A percentile compares a stretch with the other conserved stretches of the same genome.
Evolutionary conservation across 345 rosid species (phyloP).

Genomic region (Abelmoschus esculentus): DNA sequence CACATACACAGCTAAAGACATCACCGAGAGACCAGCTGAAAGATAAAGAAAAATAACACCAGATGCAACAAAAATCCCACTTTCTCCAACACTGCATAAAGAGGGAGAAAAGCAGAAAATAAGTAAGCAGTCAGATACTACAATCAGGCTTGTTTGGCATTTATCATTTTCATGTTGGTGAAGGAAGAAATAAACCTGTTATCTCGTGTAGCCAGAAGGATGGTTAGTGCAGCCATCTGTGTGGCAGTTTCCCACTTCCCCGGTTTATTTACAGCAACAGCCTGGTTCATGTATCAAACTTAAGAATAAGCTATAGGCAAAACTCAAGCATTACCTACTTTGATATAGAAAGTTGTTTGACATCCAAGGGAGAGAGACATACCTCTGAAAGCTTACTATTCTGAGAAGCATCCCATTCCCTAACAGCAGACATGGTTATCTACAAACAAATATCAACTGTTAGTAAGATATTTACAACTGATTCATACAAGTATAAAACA

Average conservation of each 20-base stretch:
- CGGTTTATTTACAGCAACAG: conserved; percentile 93
- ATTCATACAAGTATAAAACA: background rate
- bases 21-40: conserved; percentile 83
- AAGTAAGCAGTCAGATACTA: conserved; percentile 1
- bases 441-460: conserved; percentile 25
- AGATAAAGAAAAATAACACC: conserved; percentile 78
- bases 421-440: conserved; percentile 98
- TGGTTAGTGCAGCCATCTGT: conserved; percentile 87
- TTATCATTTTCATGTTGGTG: background rate
- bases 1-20: conserved; percentile 85
- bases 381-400: conserved; percentile 76
- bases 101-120: background rate
- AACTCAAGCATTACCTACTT: background rate
- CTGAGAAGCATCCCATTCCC: conserved; percentile 99
- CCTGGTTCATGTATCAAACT: conserved; percentile 32
- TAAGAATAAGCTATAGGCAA: background rate
- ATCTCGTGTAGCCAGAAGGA: conserved; percentile 82
- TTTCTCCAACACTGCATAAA: conserved; percentile 52
- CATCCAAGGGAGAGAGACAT: conserved; percentile 12
- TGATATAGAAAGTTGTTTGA: background rate
- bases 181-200: conserved; percentile 37
- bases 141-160: background rate
- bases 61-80: conserved; percentile 42
- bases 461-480: conserved; percentile 2
- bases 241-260: conserved; percentile 99